A percentile compares a stretch with the other conserved stretches of the same genome.
These are phyloP conservation scores for Hemerocallis citrina DNA, from an alignment of 106 monocot genomes.

Conservation along the genomic window DNA sequence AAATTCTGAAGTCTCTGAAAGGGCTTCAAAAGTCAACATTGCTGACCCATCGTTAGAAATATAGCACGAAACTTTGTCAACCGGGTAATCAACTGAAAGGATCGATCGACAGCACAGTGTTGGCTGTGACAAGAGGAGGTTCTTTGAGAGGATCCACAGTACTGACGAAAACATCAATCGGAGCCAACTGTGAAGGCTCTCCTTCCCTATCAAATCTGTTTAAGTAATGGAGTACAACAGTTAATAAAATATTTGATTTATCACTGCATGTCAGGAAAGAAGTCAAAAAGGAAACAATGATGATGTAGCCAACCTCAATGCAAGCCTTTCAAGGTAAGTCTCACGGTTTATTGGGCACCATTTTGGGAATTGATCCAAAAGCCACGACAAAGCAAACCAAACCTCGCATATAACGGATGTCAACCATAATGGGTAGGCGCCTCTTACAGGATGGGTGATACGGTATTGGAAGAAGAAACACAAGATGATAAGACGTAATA, in stretches of 20 bases:
- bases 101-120: slow-evolving; percentile 83
- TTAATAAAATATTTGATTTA: no score
- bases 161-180: slow-evolving; percentile 84
- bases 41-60: slow-evolving; percentile 94
- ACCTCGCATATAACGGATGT: slow-evolving; percentile 89
- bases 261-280: no score
- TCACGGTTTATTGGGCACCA: slow-evolving; percentile 89
- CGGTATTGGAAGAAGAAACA: slow-evolving; percentile 94
- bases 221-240: no score
- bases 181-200: slow-evolving; percentile 74
- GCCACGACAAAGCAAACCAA: slow-evolving; percentile 94
- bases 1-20: slow-evolving; percentile 84
- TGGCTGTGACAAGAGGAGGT: slow-evolving; percentile 85
- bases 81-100: slow-evolving; percentile 86
- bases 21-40: slow-evolving; percentile 84
- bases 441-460: slow-evolving; percentile 63
- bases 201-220: slow-evolving; percentile 89
- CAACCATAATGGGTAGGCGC: slow-evolving; percentile 82
- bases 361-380: slow-evolving; percentile 94
- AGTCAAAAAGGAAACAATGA: no score
- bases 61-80: slow-evolving; percentile 89
- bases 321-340: slow-evolving; percentile 82
- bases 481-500: slow-evolving; percentile 75
- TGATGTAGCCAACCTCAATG: no score
- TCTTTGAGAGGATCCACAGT: slow-evolving; percentile 93